Percentiles rank a stretch among this genome's conserved stretches.
phyloP scores from a whole-genome alignment of 495 filamentous ascomycete genomes.

The Lophiostoma macrostomum region DNA sequence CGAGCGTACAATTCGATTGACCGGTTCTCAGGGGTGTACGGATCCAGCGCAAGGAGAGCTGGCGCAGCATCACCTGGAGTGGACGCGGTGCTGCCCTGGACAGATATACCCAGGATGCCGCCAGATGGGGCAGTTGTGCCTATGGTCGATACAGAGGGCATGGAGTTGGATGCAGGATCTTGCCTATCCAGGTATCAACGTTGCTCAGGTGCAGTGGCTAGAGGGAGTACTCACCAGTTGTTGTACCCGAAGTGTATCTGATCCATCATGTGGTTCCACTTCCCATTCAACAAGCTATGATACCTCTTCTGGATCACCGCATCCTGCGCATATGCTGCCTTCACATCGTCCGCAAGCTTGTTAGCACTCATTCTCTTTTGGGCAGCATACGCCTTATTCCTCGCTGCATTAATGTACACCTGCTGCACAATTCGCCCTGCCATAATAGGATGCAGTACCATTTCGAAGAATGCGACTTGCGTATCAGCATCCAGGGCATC shows the following conservation, averaged over 20 bases:
- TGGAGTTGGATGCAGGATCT: conserved; percentile 22
- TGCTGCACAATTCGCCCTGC: conserved; percentile 59
- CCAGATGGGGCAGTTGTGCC: conserved; percentile 19
- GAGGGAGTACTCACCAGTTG: conserved; percentile 12
- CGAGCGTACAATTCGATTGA: conserved; percentile 28
- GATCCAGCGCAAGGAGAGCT: conserved; percentile 5
- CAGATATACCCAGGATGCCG: conserved; percentile 20
- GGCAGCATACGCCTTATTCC: conserved; percentile 59
- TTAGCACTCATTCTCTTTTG: conserved; percentile 68
- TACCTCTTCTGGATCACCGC: conserved; percentile 46
- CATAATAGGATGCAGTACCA: conserved; percentile 65
- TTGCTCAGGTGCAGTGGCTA: neutral
- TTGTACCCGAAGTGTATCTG: conserved; percentile 52
- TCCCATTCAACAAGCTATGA: conserved; percentile 61
- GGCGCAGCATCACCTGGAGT: conserved; percentile 21
- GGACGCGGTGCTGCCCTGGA: conserved; percentile 23
- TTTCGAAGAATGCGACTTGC: conserved; percentile 64
- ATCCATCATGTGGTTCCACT: conserved; percentile 74
- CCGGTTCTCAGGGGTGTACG: conserved; percentile 29
- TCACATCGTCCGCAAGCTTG: conserved; percentile 53
- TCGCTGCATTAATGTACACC: conserved; percentile 59
- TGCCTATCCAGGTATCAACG: conserved; percentile 7
- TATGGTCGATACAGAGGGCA: conserved; percentile 27
- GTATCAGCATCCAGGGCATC: conserved; percentile 43
- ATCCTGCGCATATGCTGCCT: conserved; percentile 60